These are phyloP conservation scores for Besnoitia besnoiti DNA, from an alignment of 169 alveolate genomes.

Conservation along the genomic window DNA sequence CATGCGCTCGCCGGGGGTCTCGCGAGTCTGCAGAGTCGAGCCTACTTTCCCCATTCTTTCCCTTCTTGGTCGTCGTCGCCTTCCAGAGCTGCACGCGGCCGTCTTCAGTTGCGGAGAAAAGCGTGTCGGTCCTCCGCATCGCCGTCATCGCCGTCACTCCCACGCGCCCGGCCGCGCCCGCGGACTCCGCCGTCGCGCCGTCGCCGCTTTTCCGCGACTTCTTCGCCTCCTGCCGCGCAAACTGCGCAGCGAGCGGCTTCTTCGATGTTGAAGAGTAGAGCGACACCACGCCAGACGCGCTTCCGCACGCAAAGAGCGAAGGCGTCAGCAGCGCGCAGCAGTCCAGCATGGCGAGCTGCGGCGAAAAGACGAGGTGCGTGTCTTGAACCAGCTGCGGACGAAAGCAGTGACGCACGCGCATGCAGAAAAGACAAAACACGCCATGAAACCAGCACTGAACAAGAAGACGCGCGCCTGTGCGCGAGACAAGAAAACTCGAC, in stretches of 20 bases:
- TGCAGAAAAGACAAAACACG: neutral
- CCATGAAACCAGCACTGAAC: neutral
- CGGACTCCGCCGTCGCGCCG: neutral
- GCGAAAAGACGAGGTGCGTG: constrained; percentile 48
- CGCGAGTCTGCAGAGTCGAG: too few relatives aligned
- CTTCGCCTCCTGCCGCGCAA: neutral
- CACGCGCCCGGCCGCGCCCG: neutral
- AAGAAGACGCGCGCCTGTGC: neutral
- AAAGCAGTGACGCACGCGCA: too few relatives aligned
- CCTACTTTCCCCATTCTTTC: neutral
- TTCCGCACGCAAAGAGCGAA: constrained; percentile 53
- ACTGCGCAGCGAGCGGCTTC: constrained; percentile 37
- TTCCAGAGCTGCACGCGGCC: constrained; percentile 52
- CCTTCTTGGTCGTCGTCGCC: neutral
- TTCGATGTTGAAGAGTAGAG: constrained; percentile 12
- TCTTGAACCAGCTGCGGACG: constrained; percentile 54
- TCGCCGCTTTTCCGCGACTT: neutral
- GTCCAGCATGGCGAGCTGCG: constrained; percentile 54
- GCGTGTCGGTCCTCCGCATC: constrained; percentile 45
- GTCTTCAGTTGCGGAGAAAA: constrained; percentile 44
- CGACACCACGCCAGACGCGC: constrained; percentile 49
- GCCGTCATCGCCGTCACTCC: constrained; percentile 53
- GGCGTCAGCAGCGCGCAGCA: constrained; percentile 24
- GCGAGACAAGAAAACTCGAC: neutral
- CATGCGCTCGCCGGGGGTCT: too few relatives aligned